Base-by-base conservation (phyloP, 345 rosid genomes). In the Syzygium grande region DNA sequence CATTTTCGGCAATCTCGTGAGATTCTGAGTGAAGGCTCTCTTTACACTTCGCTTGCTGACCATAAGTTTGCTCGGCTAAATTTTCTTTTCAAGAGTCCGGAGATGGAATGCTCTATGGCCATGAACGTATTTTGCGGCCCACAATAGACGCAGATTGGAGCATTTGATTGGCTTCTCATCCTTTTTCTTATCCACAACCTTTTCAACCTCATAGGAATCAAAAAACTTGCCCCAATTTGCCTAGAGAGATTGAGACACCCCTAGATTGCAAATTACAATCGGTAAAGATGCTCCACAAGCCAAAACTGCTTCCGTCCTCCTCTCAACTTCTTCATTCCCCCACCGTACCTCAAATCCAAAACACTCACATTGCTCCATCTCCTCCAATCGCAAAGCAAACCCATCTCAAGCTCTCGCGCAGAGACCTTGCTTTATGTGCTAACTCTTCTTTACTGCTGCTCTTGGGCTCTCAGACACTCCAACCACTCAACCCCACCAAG, bases 401-500 rank as follows among this genome's bases (percentile, higher is more conserved):
- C 86, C 52, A 38, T 63, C 61, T 91, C 90, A 94, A 92, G 56
- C 51, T 95, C 52, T 93, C 98, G 1, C 96, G 99, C 41, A 89
- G 99, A 88, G 89, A 92, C 84, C 93, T 96, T 34, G 87, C 93
- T 11, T 53, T 93, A 23, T 88, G 87, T 6, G 84, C 90, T 80
- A 92, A 93, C 84, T 93, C 97, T 23, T 94, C 98, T 0, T 85
- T 96, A 91, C 95, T 97, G 83, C 94, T 97, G n/a, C 89, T 94
- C 63, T 49, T 93, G 34, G 89, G 92, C 49, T 87, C 95, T 30
- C 94, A 91, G n/a, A 77, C 88, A n/a, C 86, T 92, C 22, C 92
- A 92, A 51, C 94, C 91, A 65, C 89, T 92, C 89, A 88, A 87
- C 61, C 63, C 51, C 46, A 52, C 73, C 73, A 87, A 58, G 84